Base-by-base conservation (phyloP, 805 yeast genomes). In the Pichia nakasei region DNA sequence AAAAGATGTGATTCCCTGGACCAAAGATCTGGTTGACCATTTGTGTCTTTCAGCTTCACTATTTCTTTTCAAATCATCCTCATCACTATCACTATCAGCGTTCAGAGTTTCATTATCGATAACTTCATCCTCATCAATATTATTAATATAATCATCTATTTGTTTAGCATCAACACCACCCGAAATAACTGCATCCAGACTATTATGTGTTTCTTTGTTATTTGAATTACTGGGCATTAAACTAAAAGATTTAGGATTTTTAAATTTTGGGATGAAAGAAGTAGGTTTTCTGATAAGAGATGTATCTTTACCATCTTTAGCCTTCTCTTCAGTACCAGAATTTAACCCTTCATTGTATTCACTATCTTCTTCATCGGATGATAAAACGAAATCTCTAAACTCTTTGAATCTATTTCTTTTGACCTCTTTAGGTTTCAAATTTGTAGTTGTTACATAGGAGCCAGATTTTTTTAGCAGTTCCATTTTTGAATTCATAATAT, bases 1-100 rank as follows among this genome's bases (percentile, higher is more conserved):
- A 26, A 59, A 49, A 5, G 56, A 48, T 7, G 55, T 52, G 0
- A 63, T 47, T 6, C 64, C 64, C 20, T 55, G 60, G 12, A 61
- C 61, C 24, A 63, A 43, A 1, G 59, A 50, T 39, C 51, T 55
- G 1, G 65, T 52, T 4, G 51, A 48, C 60, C 63, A 57, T 24
- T 39, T 48, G 9, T 24, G 15, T 6, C 12, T 2, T 17, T 22
- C 36, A 35, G 9, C 3, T 5, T 11, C 7, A 11, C 17, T 2
- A 27, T 21, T 31, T 26, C 11, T 7, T 1, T n/a, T 3, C 4
- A 12, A 15, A 13, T 27, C 24, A 39, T 39, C 37, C 2, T 33
- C 41, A 20, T 35, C 37, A 7, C n/a, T n/a, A 18, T 42, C 22
- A 5, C 31, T 6, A 29, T 29, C 32, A 9, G 17, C 6, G 6